Base-by-base conservation (phyloP, 768 basidiomycete species). In the Termitomyces sp. region DNA sequence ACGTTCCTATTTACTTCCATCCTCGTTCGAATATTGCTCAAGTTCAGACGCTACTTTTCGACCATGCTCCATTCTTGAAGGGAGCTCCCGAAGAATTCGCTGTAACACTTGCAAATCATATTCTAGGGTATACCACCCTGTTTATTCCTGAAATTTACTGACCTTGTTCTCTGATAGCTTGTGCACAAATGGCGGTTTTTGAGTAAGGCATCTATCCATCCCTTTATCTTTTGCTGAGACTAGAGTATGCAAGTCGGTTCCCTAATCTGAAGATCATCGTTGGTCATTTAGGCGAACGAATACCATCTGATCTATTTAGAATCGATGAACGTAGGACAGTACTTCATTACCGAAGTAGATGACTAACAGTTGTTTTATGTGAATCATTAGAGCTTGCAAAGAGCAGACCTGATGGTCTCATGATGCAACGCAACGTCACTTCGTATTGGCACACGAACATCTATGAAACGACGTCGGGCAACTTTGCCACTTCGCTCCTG, bases 251-350 rank as follows among this genome's bases (percentile, higher is more conserved):
- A 41, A 78, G 76, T 58, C 75, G 77, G 2, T 78, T 77, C 55
- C 76, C 77, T 0, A 68, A 71, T 15, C 55, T 74, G 29, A 73
- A 73, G 37, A 65, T 77, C 13, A 76, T 78, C 20, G 72, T 77
- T 20, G 77, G 75, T 1, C 77, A 78, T 63, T 59, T 78, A 24
- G 76, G 76, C 8, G 76, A 77, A 60, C 69, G 76, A 16, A 69
- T 77, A 28, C 70, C 76, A 0, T 78, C 76, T 9, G 76, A 78
- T 56, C 65, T 78, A 1, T 61, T 68, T 53, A 70, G 77, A 18
- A 75, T 75, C 26, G 72, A 78, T 46, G 67, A 71, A 33, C 72
- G 75, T 77, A 51, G 44, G 71, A 22, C 13, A 48, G 24, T 7
- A 34, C 12, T 50, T 6, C 44, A 46, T 4, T 3, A 22, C 44